Percentiles rank a stretch among this genome's conserved stretches.
Evolutionary conservation across 257 asterid genomes (phyloP).

Genomic region (Euphrasia confusa): DNA sequence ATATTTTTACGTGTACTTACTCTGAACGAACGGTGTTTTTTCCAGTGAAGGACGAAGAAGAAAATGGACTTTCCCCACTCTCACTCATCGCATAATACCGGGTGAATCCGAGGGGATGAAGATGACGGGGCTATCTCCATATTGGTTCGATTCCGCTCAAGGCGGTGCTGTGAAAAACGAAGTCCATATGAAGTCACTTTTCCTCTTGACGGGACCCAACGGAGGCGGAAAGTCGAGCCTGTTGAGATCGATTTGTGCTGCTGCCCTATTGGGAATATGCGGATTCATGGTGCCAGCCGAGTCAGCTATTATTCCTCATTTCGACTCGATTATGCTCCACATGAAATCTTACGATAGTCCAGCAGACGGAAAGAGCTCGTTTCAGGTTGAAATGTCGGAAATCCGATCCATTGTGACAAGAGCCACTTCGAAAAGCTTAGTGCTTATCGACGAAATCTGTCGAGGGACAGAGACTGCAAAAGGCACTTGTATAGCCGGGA

Average conservation of each 20-base stretch:
- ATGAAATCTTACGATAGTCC: conserved; percentile 99
- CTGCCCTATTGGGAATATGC: conserved; percentile 82
- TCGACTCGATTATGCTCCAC: conserved; percentile 90
- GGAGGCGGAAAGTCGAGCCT: conserved; percentile 99
- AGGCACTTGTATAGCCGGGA: conserved; percentile 98
- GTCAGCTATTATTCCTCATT: conserved; percentile 87
- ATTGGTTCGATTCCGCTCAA: conserved; percentile 88
- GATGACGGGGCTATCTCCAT: conserved; percentile 81
- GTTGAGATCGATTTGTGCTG: conserved; percentile 89
- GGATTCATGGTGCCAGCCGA: conserved; percentile 97
- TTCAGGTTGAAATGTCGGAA: conserved; percentile 99
- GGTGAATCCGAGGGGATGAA: conserved; percentile 55
- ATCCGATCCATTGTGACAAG: conserved; percentile 67
- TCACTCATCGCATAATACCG: conserved; percentile 57
- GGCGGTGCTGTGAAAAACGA: conserved; percentile 74
- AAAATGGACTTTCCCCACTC: conserved; percentile 88
- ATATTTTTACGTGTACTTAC: background rate
- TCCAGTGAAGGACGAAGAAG: conserved; percentile 93
- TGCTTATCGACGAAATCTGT: conserved; percentile 91
- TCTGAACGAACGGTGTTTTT: conserved; percentile 21
- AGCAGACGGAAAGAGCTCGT: conserved; percentile 95
- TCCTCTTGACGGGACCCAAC: conserved; percentile 91
- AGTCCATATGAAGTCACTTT: conserved; percentile 78
- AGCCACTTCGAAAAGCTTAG: conserved; percentile 85
- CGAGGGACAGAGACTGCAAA: conserved; percentile 98